Base-by-base conservation (phyloP, 805 yeast genomes). In the Metschnikowia anglica region DNA sequence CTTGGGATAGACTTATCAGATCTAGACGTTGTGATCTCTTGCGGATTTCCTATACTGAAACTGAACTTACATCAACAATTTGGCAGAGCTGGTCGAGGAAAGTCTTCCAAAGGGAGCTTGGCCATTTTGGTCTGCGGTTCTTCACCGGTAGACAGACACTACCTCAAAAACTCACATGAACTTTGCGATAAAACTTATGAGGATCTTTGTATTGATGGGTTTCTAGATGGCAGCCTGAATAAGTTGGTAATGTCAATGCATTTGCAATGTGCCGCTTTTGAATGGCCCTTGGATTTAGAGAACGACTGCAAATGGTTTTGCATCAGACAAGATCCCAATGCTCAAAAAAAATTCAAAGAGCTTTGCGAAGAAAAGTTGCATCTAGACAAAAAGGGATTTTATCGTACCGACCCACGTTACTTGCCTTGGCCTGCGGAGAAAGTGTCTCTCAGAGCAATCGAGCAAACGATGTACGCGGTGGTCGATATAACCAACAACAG, bases 41-140 rank as follows among this genome's bases (percentile, higher is more conserved):
- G 95, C 56, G 98, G 98, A 0, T 93, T 93, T 49, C 99, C 99
- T 0, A 68, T 80, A 16, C 85, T 96, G 40, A 74, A 89, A 46
- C 82, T 95, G 37, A 88, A 88, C 48, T 78, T 93, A 58, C 88
- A 90, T 54, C 99, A 93, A 63, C 99, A 93, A 58, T 84, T 93
- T 68, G 99, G 99, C 27, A 75, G 99, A 57, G 98, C 97, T 0
- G 99, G 99, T 13, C 74, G 99, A 60, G 80, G 96, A 51, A 79
- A 76, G 39, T 39, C 54, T 26, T 58, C 73, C 8, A 77, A 77
- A 41, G 97, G 93, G 36, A 88, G 97, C 3, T 64, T 93, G 57
- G 91, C 97, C 0, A 66, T 93, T 3, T 80, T 85, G 40, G 87
- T 93, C 10, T 93, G 90, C 1, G 85, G 93, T 27, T 79, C 81